Evolutionary conservation across 2,329 filamentous ascomycete species (phyloP), one percentile per base, ranked within the genome.

Genomic region (Remersonia thermophila): DNA sequence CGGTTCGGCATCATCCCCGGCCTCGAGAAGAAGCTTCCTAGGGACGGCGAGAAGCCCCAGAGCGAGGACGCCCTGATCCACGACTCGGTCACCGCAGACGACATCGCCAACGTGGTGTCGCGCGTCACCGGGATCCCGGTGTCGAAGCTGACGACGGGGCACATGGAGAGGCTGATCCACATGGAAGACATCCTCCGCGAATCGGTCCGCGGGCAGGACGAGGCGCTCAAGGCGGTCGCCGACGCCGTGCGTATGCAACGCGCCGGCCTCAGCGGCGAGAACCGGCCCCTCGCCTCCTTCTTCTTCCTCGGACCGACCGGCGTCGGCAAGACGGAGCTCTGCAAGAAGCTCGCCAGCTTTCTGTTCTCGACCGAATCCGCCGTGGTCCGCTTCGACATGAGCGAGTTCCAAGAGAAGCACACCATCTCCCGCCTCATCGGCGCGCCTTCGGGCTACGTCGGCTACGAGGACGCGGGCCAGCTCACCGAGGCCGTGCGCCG

Each of bases 291-390:
- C 5, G 91, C 89, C 0, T 93, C 83, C 0, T 95, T 96, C 65
- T 95, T 96, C 80, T 95, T 96, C 71, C 71, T 96, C 3, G 91
- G 91, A 0, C 91, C 91, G 4, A 96, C 91, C 0, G 91, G 91
- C 53, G 89, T 95, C 13, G 91, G 91, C 39, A 98, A 96, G 65
- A 98, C 91, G 3, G 87, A 96, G 55, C 74, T 96, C 1, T 94
- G 87, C 69, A 96, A 96, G 67, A 89, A 93, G 56, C 79, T 98
- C 49, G 91, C 91, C 2, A 73, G 72, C 39, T 96, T 95, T 63
- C 67, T 98, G 27, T 98, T 96, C 61, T 91, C 83, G 1, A 94
- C 85, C 2, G 84, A 94, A 50, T 77, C 77, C 18, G 89, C 91
- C 3, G 85, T 98, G 17, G 76, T 95, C 25, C 74, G 91, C 25